A percentile compares a stretch with the other conserved stretches of the same genome.
phyloP scores from a whole-genome alignment of 805 yeast species.

The Candida khao-thaluensis region DNA sequence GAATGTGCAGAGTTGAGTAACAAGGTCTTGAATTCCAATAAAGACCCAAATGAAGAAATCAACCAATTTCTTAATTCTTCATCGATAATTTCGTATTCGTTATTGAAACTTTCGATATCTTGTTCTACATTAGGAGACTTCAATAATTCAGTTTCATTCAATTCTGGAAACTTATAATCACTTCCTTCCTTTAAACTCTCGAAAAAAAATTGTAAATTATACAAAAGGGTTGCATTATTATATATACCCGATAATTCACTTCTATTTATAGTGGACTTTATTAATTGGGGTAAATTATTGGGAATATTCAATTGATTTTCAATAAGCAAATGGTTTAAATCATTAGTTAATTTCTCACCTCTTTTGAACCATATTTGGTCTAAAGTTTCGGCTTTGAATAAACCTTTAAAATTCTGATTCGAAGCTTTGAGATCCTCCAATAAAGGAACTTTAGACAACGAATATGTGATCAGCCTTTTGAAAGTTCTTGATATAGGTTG shows the following conservation, averaged over 20 bases:
- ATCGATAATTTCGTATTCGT: constrained; percentile 29
- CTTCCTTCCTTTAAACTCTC: constrained; percentile 37
- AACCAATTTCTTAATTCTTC: constrained; percentile 48
- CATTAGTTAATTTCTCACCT: constrained; percentile 34
- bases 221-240: constrained; percentile 46
- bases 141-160: constrained; percentile 35
- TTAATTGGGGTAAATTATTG: constrained; percentile 29
- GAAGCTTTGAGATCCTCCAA: constrained; percentile 30
- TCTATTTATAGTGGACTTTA: constrained; percentile 43
- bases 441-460: constrained; percentile 31
- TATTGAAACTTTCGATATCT: constrained; percentile 29
- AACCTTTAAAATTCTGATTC: constrained; percentile 32
- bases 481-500: background rate
- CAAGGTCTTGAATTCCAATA: constrained; percentile 71
- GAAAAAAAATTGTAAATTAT: constrained; percentile 49
- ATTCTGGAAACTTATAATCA: constrained; percentile 16
- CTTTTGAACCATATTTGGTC: constrained; percentile 40
- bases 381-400: constrained; percentile 32
- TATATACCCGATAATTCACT: constrained; percentile 46
- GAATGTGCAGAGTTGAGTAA: constrained; percentile 66
- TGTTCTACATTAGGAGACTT: constrained; percentile 38
- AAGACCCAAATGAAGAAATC: constrained; percentile 65
- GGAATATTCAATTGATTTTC: constrained; percentile 26
- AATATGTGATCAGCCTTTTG: constrained; percentile 22
- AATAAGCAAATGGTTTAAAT: constrained; percentile 33